Evolutionary conservation across 176 grass and related monocot species (phyloP), one percentile per base, ranked within the genome.

Genomic region (Aegilops longissima): DNA sequence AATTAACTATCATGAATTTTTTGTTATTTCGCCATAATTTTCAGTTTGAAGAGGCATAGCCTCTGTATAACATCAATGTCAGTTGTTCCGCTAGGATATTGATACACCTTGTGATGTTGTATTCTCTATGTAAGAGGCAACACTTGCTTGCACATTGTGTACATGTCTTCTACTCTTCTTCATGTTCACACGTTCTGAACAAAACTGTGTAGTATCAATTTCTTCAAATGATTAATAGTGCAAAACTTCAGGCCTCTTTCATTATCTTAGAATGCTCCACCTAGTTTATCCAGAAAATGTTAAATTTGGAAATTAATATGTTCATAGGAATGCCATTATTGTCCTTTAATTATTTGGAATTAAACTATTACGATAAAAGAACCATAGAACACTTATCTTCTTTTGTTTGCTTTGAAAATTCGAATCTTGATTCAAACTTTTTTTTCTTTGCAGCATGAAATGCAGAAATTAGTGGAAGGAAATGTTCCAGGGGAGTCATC

Each of bases 381-480:
- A 34, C 13, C 47, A 9, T 76, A 20, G 10, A 59, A 10, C 56
- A 21, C 27, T 13, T 79, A 5, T 29, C 34, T 5, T 23, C 30
- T 44, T 38, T 3, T 76, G 36, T 54, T 78, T 78, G 4, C 74
- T 40, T 42, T 68, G 59, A 44, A 59, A 47, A 81, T 35, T 3
- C 7, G 49, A 67, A 38, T 39, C 7, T 39, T 80, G 18, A 80
- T 31, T 76, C 9, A 77, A 34, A 68, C 51, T 20, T 73, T 9
- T 73, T 38, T 51, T 70, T 7, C 58, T 85, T 76, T 86, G 65
- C 72, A 88, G 80, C 54, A 85, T 88, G 95, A 98, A 90, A 86
- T 98, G 80, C 80, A 92, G 81, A 95, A 93, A 85, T 83, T 90
- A 73, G 82, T 82, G 27, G 80, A 63, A 87, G 65, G 93, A 88